Percentiles rank a stretch among this genome's conserved stretches.
These are phyloP conservation scores for Collybia nuda DNA, from an alignment of 768 basidiomycete species.

Conservation along the genomic window DNA sequence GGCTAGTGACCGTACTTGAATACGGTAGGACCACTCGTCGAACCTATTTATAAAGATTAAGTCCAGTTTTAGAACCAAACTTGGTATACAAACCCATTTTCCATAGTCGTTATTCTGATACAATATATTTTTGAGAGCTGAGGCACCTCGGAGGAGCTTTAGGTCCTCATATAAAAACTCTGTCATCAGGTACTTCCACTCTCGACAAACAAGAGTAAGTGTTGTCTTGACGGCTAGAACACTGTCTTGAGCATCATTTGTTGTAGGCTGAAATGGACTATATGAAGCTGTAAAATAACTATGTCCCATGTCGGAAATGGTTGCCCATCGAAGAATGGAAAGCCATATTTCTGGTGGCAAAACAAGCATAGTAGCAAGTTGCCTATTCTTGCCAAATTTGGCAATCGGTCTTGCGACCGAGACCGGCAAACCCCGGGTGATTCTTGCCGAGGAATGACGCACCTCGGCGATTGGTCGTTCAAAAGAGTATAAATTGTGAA, in stretches of 20 bases:
- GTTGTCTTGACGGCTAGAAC: conserved; percentile 33
- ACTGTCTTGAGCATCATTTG: conserved; percentile 25
- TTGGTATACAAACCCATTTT: conserved; percentile 20
- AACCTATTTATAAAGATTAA: conserved; percentile 32
- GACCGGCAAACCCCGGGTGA: too few species aligned
- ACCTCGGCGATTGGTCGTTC: too few species aligned
- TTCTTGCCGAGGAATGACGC: too few species aligned
- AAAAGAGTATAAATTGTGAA: too few species aligned
- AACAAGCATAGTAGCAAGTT: background rate
- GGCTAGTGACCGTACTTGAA: conserved; percentile 43
- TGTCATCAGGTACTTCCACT: conserved; percentile 51
- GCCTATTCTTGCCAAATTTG: background rate
- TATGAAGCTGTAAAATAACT: conserved; percentile 30
- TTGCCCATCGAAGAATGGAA: conserved; percentile 46
- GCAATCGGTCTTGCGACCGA: background rate
- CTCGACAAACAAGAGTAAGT: conserved; percentile 55
- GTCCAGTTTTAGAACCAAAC: conserved; percentile 1
- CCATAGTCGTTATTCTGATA: conserved; percentile 22
- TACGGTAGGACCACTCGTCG: conserved; percentile 62
- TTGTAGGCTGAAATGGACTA: conserved; percentile 45
- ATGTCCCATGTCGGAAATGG: conserved; percentile 22
- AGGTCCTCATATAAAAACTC: conserved; percentile 56
- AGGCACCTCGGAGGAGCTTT: conserved; percentile 31
- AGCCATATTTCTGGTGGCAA: conserved; percentile 60
- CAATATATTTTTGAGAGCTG: conserved; percentile 31